Conservation (phyloP, 1,139 yeast genomes). For the Geotrichum europaeum region DNA sequence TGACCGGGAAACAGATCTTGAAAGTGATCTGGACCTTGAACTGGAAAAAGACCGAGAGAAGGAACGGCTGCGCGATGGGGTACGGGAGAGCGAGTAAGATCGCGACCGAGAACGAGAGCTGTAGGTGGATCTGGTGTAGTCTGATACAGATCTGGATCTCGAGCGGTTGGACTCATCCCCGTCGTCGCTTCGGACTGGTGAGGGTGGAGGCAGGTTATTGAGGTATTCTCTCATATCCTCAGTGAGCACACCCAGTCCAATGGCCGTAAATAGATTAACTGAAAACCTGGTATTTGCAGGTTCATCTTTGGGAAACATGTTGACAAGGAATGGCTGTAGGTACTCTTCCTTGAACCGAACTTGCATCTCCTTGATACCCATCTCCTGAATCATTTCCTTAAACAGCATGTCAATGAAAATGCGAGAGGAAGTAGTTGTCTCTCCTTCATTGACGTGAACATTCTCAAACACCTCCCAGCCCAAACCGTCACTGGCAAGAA, state of each 20-base stretch:
- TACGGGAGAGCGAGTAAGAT: not conserved
- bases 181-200: constrained; percentile 16
- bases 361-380: constrained; percentile 53
- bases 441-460: constrained; percentile 60
- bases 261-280: constrained; percentile 88
- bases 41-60: not conserved
- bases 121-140: not conserved
- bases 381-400: constrained; percentile 71
- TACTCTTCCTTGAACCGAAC: constrained; percentile 47
- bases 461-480: constrained; percentile 53
- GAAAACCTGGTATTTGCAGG: constrained; percentile 66
- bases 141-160: constrained; percentile 6
- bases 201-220: constrained; percentile 33
- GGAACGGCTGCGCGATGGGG: constrained; percentile 1
- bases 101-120: constrained; percentile 14
- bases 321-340: constrained; percentile 34
- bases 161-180: constrained; percentile 20
- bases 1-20: constrained; percentile 13
- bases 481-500: constrained; percentile 64
- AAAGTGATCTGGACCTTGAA: constrained; percentile 21
- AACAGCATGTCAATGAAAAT: constrained; percentile 76
- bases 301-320: constrained; percentile 41
- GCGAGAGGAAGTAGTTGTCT: constrained; percentile 74
- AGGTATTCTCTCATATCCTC: constrained; percentile 69
- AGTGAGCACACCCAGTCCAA: constrained; percentile 78